Evolutionary conservation across 345 rosid species (phyloP).

Genomic region (Syzygium aqueum): DNA sequence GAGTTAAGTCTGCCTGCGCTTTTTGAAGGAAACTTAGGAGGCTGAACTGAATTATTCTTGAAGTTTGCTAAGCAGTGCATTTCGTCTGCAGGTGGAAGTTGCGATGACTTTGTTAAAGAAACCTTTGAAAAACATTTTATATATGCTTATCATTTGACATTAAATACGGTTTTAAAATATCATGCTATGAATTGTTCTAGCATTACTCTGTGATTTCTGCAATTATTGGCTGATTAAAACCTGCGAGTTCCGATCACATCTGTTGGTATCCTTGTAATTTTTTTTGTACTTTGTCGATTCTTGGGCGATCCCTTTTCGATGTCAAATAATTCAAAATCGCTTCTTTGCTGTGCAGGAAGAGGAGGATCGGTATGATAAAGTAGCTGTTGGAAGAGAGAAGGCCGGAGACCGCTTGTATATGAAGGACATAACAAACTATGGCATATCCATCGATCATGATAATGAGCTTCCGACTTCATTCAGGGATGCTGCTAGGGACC

Average conservation of each 20-base stretch:
- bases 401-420: conserved; percentile 39
- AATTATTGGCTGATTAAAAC: not conserved
- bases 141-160: not conserved
- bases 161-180: not conserved
- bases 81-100: not conserved
- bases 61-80: not conserved
- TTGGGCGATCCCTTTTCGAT: not conserved
- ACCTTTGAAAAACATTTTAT: not conserved
- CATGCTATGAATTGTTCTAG: not conserved
- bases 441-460: conserved; percentile 25
- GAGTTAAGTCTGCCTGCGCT: not conserved
- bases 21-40: not conserved
- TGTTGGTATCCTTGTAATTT: not conserved
- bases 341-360: conserved; percentile 46
- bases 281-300: not conserved
- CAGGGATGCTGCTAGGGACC: conserved; percentile 30
- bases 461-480: conserved; percentile 23
- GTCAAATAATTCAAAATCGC: not conserved
- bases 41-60: not conserved
- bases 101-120: not conserved
- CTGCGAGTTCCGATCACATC: not conserved
- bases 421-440: conserved; percentile 27
- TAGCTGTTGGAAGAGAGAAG: conserved; percentile 56
- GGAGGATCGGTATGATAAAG: conserved; percentile 77
- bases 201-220: not conserved